phyloP scores from a whole-genome alignment of 345 rosid species.

The Firmiana major region DNA sequence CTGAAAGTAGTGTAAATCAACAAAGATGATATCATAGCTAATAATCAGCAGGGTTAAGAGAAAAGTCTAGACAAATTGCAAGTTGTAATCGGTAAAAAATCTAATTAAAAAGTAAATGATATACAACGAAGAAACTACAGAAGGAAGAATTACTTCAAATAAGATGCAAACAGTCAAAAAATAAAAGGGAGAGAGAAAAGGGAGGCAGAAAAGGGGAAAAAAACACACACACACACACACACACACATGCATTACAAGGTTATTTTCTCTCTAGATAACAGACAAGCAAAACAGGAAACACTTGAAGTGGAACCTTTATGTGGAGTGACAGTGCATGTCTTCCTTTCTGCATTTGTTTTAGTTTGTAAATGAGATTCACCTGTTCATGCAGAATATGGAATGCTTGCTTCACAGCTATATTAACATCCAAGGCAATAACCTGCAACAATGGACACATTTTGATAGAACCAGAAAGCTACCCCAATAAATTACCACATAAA shows the following conservation, averaged over 20 bases:
- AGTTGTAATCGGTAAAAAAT: neutral
- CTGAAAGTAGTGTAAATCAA: conserved; percentile 41
- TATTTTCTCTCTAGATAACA: neutral
- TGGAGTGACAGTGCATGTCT: neutral
- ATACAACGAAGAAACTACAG: neutral
- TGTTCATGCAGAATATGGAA: conserved; percentile 94
- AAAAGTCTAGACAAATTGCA: neutral
- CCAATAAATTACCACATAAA: conserved; percentile 12
- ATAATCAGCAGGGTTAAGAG: neutral
- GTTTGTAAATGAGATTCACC: conserved; percentile 43
- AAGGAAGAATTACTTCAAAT: neutral
- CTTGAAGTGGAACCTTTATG: neutral
- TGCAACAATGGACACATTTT: conserved; percentile 26
- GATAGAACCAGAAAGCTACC: conserved; percentile 1
- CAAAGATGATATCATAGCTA: conserved; percentile 8
- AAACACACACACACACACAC: too few relatives aligned
- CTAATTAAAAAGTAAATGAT: neutral
- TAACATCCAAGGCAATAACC: conserved; percentile 93
- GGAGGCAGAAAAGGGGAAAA: neutral
- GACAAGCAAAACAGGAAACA: neutral
- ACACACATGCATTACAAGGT: neutral
- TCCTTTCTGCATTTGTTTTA: neutral
- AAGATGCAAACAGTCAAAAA: neutral
- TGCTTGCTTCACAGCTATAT: conserved; percentile 96
- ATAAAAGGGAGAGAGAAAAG: neutral